Percentiles rank a stretch among this genome's conserved stretches.
Evolutionary conservation across 345 rosid species (phyloP).

Genomic region (Kernera saxatilis): DNA sequence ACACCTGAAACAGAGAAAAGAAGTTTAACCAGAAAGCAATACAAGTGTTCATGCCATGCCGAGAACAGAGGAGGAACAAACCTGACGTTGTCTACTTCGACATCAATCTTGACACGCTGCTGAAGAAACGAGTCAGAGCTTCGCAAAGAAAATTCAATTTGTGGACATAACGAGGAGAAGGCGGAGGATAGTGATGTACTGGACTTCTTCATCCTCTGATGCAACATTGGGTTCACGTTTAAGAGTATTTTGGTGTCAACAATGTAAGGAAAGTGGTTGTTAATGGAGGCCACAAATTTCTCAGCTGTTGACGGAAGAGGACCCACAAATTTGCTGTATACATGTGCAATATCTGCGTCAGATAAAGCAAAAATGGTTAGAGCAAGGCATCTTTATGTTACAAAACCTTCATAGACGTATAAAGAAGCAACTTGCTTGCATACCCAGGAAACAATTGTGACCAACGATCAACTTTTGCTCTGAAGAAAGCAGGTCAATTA

Average conservation of each 20-base stretch:
- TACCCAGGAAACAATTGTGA: constrained; percentile 93
- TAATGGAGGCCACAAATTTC: constrained; percentile 55
- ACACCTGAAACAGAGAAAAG: constrained; percentile 44
- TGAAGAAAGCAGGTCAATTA: constrained; percentile 81
- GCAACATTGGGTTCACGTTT: constrained; percentile 48
- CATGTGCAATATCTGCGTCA: constrained; percentile 79
- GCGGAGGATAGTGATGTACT: constrained; percentile 75
- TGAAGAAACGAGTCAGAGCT: constrained; percentile 25
- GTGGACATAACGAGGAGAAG: constrained; percentile 63
- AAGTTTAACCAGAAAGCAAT: background rate
- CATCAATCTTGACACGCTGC: constrained; percentile 59
- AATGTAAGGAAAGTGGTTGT: constrained; percentile 59
- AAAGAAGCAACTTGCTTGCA: constrained; percentile 19
- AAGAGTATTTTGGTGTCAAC: constrained; percentile 87
- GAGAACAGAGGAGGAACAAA: constrained; percentile 25
- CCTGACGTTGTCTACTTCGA: constrained; percentile 78
- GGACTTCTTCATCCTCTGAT: constrained; percentile 54
- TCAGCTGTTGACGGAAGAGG: constrained; percentile 77
- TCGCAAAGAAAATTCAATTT: constrained; percentile 46
- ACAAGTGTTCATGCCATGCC: background rate
- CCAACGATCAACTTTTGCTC: constrained; percentile 84
- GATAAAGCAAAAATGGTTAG: constrained; percentile 15
- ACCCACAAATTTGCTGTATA: constrained; percentile 71
- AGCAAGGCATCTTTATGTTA: background rate
- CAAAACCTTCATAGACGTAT: constrained; percentile 2